phyloP scores from a whole-genome alignment of 192 early-diverging fungal species.

The Umbelopsis sp. region DNA sequence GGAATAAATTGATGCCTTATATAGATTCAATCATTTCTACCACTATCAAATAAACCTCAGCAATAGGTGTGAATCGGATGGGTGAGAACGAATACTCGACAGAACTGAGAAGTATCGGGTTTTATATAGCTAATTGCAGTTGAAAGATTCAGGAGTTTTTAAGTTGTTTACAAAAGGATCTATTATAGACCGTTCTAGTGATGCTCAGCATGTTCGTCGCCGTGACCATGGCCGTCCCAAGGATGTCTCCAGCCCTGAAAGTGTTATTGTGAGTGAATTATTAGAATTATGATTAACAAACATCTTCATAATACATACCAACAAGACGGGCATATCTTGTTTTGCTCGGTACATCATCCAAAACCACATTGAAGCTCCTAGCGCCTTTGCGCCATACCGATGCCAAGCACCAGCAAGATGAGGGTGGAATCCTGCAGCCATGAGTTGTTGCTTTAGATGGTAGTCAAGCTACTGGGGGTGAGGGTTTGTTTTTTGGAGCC shows the following conservation, averaged over 20 bases:
- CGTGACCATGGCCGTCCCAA: constrained; percentile 67
- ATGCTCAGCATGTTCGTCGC: constrained; percentile 48
- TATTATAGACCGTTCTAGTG: constrained; percentile 21
- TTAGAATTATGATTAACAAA: background rate
- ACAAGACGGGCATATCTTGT: constrained; percentile 69
- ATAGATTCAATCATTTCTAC: too few relatives aligned
- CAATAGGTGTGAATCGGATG: too few relatives aligned
- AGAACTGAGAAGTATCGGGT: background rate
- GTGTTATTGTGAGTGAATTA: background rate
- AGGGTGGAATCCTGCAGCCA: constrained; percentile 58
- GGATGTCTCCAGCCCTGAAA: constrained; percentile 68
- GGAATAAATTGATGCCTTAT: background rate
- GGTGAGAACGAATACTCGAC: too few relatives aligned
- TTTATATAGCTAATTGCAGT: constrained; percentile 18
- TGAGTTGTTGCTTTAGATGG: constrained; percentile 33
- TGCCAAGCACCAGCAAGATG: constrained; percentile 55
- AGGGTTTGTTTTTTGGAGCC: too few relatives aligned
- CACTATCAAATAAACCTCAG: too few relatives aligned
- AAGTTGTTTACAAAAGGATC: constrained; percentile 20
- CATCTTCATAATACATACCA: constrained; percentile 50
- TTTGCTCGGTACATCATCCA: constrained; percentile 85
- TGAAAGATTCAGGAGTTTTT: constrained; percentile 10
- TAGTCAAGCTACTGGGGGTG: background rate
- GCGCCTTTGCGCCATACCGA: constrained; percentile 59
- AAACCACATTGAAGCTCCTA: constrained; percentile 80